These are phyloP conservation scores for Mucor lusitanicus DNA, from an alignment of 371 early-diverging fungal species.

Conservation along the genomic window DNA sequence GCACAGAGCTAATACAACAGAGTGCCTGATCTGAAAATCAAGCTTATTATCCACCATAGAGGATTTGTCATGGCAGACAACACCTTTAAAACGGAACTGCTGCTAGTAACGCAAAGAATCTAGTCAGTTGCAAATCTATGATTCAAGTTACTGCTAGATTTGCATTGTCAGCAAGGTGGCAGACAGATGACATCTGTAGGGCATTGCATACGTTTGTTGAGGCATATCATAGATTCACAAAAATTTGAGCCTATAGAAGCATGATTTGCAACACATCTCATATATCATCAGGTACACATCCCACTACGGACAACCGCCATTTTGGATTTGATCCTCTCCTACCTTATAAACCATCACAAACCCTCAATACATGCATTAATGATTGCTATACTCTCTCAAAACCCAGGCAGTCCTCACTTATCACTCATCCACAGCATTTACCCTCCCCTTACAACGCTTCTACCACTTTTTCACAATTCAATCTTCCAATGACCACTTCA, in stretches of 20 bases:
- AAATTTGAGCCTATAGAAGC: too few relatives aligned
- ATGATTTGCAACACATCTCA: too few relatives aligned
- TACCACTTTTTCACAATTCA: neutral
- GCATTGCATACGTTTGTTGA: neutral
- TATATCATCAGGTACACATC: too few relatives aligned
- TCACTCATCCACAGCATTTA: neutral
- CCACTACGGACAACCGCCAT: neutral
- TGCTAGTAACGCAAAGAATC: neutral
- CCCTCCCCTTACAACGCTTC: neutral
- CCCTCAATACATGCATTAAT: neutral
- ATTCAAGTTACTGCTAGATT: neutral
- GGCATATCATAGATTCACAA: too few relatives aligned
- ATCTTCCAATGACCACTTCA: neutral
- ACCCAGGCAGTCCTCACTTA: neutral
- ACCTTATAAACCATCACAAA: neutral
- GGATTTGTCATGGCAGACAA: too few relatives aligned
- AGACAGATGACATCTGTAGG: neutral
- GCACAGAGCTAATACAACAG: neutral
- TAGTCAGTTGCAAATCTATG: neutral
- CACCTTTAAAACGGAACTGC: too few relatives aligned
- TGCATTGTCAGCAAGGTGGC: neutral
- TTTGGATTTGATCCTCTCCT: neutral
- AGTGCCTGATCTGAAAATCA: too few relatives aligned
- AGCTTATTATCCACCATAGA: too few relatives aligned
- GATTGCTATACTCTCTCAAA: neutral